These are phyloP conservation scores for Pythium aphanidermatum DNA, from an alignment of 352 stramenopile genomes.

Conservation along the genomic window DNA sequence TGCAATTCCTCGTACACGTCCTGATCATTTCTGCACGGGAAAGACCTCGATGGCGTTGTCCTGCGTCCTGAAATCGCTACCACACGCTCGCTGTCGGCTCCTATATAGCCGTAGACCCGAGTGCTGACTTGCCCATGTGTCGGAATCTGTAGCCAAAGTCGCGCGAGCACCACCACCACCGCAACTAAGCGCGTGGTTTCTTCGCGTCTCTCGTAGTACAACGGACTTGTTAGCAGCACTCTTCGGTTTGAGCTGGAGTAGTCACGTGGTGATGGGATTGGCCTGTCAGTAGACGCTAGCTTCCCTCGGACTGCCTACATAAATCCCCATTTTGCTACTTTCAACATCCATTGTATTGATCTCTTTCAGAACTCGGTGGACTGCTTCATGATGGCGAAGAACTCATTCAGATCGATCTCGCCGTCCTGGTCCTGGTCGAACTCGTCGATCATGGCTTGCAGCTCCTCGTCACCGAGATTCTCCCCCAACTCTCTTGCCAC, in stretches of 20 bases:
- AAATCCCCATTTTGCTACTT: no score
- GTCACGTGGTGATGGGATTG: no score
- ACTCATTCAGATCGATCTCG: conserved; percentile 88
- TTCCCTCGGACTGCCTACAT: no score
- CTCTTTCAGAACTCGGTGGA: conserved; percentile 56
- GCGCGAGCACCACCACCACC: conserved; percentile 72
- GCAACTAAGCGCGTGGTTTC: conserved; percentile 48
- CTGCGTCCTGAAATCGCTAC: background rate
- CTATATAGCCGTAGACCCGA: no score
- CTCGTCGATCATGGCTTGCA: conserved; percentile 94
- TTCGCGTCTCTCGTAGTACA: background rate
- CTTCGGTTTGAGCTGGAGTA: no score
- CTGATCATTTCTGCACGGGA: background rate
- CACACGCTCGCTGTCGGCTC: conserved; percentile 13
- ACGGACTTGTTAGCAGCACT: no score
- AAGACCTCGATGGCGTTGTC: background rate
- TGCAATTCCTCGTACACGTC: conserved; percentile 11
- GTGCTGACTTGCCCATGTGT: conserved; percentile 21
- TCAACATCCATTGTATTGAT: no score
- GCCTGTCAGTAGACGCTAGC: no score
- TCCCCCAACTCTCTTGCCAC: conserved; percentile 92
- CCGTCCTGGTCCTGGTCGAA: conserved; percentile 93
- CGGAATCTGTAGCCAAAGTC: conserved; percentile 47
- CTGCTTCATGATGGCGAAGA: conserved; percentile 87
- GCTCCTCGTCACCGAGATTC: conserved; percentile 89